Conservation (phyloP, 306 rosid genomes). For the Hippophae tibetana region DNA sequence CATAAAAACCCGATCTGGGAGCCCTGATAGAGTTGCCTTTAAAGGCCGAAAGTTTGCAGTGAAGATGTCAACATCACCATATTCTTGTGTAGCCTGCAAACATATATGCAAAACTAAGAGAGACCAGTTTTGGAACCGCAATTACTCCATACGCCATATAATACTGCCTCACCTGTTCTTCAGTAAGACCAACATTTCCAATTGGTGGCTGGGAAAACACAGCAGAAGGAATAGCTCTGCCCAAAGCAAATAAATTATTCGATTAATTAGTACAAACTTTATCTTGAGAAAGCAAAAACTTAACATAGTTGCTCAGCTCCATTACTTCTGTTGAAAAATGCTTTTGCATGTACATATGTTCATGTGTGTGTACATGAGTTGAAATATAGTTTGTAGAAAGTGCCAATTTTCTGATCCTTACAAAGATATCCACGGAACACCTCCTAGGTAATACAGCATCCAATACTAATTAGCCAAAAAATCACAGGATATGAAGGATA, state of each 20-base stretch:
- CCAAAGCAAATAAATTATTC: slow-evolving; percentile 10
- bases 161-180: slow-evolving; percentile 63
- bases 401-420: no score
- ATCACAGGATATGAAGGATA: slow-evolving; percentile 24
- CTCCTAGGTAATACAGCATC: no score
- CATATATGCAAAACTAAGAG: slow-evolving; percentile 11
- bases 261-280: neutral
- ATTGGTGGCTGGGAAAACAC: slow-evolving; percentile 98
- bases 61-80: slow-evolving; percentile 76
- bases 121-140: slow-evolving; percentile 9
- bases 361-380: no score
- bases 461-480: neutral
- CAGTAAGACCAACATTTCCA: slow-evolving; percentile 84
- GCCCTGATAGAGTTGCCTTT: slow-evolving; percentile 92
- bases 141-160: slow-evolving; percentile 10
- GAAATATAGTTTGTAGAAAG: no score
- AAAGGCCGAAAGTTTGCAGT: slow-evolving; percentile 83
- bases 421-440: no score
- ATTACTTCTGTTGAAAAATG: no score
- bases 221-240: slow-evolving; percentile 84
- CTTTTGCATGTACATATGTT: no score
- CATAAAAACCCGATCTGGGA: slow-evolving; percentile 84
- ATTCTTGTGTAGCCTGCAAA: slow-evolving; percentile 64
- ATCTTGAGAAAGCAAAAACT: neutral
- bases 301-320: neutral